Base-by-base conservation (phyloP, 495 filamentous ascomycete species). In the Podospora anserina region DNA sequence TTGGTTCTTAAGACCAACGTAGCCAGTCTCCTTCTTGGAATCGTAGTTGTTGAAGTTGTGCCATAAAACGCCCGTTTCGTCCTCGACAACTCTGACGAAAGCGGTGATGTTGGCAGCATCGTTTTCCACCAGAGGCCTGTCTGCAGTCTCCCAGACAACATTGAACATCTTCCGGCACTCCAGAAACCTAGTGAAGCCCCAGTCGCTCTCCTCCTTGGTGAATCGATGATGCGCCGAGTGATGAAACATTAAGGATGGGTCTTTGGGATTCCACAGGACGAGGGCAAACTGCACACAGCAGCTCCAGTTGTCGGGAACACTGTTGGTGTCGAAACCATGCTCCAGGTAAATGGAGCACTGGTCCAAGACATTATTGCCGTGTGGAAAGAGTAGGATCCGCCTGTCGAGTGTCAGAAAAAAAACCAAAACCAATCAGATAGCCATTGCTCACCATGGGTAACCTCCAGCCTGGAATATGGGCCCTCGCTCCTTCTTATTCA, bases 11-110 rank as follows among this genome's bases (percentile, higher is more conserved):
- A 99, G 82, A 27, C 95, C 95, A 56, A 99, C 95, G 85, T 92
- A 97, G 57, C 94, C 95, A 15, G 95, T 99, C 81, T 97, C 94
- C 76, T 94, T 96, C 81, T 97, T 99, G 19, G 96, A 98, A 74
- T 99, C 95, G 74, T 99, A 99, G 82, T 97, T 96, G 72, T 91
- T 87, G 80, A 99, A 97, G 80, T 92, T 97, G 79, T 99, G 95
- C 95, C 95, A 99, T 69, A 99, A 79, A n/a, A 99, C 95, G 64
- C 95, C 95, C 3, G 95, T 99, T 34, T 97, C 95, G 77, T 99
- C 95, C 79, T 97, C 96, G 57, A 97, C 89, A 61, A 97, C 87
- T 59, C 94, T 87, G 61, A 99, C 91, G 75, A 96, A 99, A 61
- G 94, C 95, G 2, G 93, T 97, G 70, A 98, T 83, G 71, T 91